These are phyloP conservation scores for Aspergillus glaucus DNA, from an alignment of 2,329 filamentous ascomycete species.

Conservation along the genomic window DNA sequence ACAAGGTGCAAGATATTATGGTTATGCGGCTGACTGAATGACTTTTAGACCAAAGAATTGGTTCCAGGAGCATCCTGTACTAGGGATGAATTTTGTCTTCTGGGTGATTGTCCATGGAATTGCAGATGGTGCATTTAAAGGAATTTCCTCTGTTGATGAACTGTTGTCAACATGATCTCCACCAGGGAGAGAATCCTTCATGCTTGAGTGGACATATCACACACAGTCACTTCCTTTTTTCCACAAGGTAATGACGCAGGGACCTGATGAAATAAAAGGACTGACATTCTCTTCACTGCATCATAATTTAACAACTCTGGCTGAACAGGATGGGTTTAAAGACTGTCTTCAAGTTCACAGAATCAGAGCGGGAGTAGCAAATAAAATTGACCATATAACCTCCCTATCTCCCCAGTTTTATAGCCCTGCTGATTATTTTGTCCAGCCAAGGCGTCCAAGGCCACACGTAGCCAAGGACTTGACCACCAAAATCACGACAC, in stretches of 20 bases:
- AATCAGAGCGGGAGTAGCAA: conserved; percentile 1
- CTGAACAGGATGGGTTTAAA: conserved; percentile 1
- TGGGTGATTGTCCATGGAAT: background rate
- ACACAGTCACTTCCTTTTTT: background rate
- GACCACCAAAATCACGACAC: conserved; percentile 13
- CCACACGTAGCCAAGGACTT: conserved; percentile 12
- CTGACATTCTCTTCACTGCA: conserved; percentile 1
- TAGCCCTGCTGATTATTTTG: background rate
- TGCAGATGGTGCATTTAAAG: background rate
- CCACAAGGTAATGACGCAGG: background rate
- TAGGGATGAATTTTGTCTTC: background rate
- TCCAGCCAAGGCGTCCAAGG: conserved; percentile 4
- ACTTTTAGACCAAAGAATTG: background rate
- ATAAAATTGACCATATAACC: background rate
- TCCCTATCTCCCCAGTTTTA: background rate
- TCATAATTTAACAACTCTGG: background rate
- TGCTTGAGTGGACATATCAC: background rate
- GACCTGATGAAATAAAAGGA: background rate
- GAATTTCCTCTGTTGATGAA: background rate
- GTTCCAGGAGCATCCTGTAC: background rate
- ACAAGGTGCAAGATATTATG: background rate
- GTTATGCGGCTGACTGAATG: background rate
- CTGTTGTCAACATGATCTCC: background rate
- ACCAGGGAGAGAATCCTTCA: background rate
- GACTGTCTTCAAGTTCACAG: background rate